phyloP scores from a whole-genome alignment of 441 rosid species.

The Eutrema salsugineum region DNA sequence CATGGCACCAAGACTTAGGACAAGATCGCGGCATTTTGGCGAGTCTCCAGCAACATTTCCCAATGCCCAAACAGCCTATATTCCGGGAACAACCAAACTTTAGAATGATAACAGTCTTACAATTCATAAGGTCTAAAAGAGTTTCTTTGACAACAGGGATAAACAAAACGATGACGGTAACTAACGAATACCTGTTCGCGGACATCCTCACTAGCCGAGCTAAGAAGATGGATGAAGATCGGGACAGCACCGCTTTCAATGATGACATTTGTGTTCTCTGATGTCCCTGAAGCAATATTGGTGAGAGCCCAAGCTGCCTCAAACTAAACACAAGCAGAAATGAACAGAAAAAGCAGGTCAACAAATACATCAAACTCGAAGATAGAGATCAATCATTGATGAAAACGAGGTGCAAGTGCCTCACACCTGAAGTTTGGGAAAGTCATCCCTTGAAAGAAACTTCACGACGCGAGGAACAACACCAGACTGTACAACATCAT shows the following conservation, averaged over 20 bases:
- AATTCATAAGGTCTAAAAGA: neutral
- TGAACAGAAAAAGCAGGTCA: neutral
- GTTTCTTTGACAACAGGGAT: neutral
- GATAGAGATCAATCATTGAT: neutral
- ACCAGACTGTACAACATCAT: constrained; percentile 48
- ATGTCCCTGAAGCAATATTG: constrained; percentile 52
- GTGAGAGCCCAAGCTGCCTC: constrained; percentile 63
- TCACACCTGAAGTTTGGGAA: constrained; percentile 49
- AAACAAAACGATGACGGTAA: neutral
- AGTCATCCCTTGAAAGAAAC: constrained; percentile 46
- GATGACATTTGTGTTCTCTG: constrained; percentile 46
- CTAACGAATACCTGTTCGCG: constrained; percentile 45
- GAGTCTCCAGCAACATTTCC: constrained; percentile 61
- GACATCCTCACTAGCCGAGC: constrained; percentile 43
- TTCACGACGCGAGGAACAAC: constrained; percentile 51
- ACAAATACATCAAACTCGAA: neutral
- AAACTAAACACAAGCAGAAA: constrained; percentile 27
- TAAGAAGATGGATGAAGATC: constrained; percentile 41
- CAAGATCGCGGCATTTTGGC: constrained; percentile 51
- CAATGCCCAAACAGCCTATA: constrained; percentile 53
- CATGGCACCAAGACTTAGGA: constrained; percentile 44
- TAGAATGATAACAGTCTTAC: neutral
- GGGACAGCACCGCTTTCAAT: constrained; percentile 55
- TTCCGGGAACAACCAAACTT: neutral
- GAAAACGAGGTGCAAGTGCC: neutral